Conservation (phyloP, 140 eudicot genomes). For the Erigeron philadelphicus region DNA sequence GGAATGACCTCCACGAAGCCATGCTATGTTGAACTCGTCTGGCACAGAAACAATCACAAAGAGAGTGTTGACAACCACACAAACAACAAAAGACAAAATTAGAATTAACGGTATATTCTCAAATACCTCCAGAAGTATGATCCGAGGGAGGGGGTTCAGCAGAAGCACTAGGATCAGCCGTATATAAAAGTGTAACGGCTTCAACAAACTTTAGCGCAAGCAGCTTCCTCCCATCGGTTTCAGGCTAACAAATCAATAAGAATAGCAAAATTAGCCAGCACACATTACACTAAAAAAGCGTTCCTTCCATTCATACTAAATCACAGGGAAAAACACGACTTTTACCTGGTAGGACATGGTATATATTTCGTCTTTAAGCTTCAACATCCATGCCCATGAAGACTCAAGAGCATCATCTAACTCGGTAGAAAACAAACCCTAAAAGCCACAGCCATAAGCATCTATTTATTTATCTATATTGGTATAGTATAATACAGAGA, state of each 20-base stretch:
- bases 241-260: constrained; percentile 41
- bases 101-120: not conserved
- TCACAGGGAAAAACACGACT: not conserved
- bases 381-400: constrained; percentile 68
- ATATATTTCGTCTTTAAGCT: constrained; percentile 77
- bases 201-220: constrained; percentile 81
- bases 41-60: constrained; percentile 20
- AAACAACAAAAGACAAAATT: not conserved
- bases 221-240: constrained; percentile 80
- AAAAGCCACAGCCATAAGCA: constrained; percentile 24
- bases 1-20: constrained; percentile 98
- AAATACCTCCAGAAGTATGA: constrained; percentile 55
- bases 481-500: not conserved
- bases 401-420: constrained; percentile 58
- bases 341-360: constrained; percentile 77
- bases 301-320: constrained; percentile 2
- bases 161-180: constrained; percentile 81
- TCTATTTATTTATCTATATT: not conserved
- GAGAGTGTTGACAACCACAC: constrained; percentile 15
- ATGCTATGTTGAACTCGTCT: constrained; percentile 74
- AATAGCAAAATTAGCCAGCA: constrained; percentile 29
- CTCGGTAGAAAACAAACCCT: constrained; percentile 78
- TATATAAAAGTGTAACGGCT: constrained; percentile 67
- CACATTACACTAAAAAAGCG: not conserved
- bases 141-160: constrained; percentile 72